phyloP scores from a whole-genome alignment of 805 yeast genomes.

The Candida ovalis region DNA sequence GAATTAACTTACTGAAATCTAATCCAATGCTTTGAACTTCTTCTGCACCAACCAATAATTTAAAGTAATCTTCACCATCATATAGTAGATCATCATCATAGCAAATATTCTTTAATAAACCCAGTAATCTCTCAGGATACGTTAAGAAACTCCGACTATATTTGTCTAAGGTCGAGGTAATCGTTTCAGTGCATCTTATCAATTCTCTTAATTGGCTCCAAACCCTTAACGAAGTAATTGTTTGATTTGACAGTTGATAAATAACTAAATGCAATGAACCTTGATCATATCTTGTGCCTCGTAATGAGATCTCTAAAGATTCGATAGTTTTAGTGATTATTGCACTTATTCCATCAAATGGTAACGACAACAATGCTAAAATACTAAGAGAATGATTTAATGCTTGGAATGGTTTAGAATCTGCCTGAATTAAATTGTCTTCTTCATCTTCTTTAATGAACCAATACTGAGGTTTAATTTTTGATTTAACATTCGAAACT shows the following conservation, averaged over 20 bases:
- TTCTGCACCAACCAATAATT: slow-evolving; percentile 43
- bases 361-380: slow-evolving; percentile 23
- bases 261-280: slow-evolving; percentile 37
- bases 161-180: slow-evolving; percentile 12
- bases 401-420: slow-evolving; percentile 21
- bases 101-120: slow-evolving; percentile 54
- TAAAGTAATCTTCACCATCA: slow-evolving; percentile 49
- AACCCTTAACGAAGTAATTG: slow-evolving; percentile 53
- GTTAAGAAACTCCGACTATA: slow-evolving; percentile 19
- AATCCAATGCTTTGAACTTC: slow-evolving; percentile 46
- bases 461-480: slow-evolving; percentile 27
- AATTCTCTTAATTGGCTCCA: slow-evolving; percentile 35
- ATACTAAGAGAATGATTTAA: slow-evolving; percentile 23
- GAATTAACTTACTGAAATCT: slow-evolving; percentile 43
- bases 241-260: slow-evolving; percentile 59
- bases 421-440: slow-evolving; percentile 11
- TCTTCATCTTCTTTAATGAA: slow-evolving; percentile 22
- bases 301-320: slow-evolving; percentile 59
- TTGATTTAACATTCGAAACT: slow-evolving; percentile 16
- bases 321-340: slow-evolving; percentile 53
- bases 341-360: slow-evolving; percentile 30
- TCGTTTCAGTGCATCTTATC: slow-evolving; percentile 23
- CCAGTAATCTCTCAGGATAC: slow-evolving; percentile 29
- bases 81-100: slow-evolving; percentile 33
- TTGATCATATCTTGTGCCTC: slow-evolving; percentile 42